Base-by-base conservation (phyloP, 75 land plant genomes). In the Adiantum capillusveneris region DNA sequence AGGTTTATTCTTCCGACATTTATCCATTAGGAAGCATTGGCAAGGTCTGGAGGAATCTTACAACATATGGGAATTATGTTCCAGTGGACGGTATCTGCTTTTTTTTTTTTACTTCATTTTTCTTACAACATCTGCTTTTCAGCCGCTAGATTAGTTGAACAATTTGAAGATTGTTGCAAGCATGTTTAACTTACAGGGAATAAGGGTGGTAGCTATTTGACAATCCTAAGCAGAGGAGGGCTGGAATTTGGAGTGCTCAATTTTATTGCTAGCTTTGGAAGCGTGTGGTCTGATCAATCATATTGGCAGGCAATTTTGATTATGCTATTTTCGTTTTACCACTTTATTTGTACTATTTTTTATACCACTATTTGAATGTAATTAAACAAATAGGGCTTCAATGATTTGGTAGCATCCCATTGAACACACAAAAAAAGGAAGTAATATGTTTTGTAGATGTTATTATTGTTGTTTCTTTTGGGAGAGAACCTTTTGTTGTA, bases 21-120 rank as follows among this genome's bases (percentile, higher is more conserved):
- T 46, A 46, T 46, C 49, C 49, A 46, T 46, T 46, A 20, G 49
- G 49, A 46, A 46, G 49, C 17, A 46, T 46, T 46, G 49, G 49
- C 49, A 46, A 46, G 5, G 49, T 46, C 6, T 46, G 49, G 49
- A 46, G 49, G 21, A 46, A 46, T 14, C 49, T 46, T 20, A 6
- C 5, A 46, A 46, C 17, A 46, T 46, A 46, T 46, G 49, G 12
- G 2, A 5, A 46, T 7, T 46, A 5, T 46, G 49, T 46, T n/a
- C 49, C 49, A 46, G 49, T 46, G 5, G n/a, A 17, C 5, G 49
- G 49, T 14, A 46, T n/a, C 12, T 46, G 49, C 13, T 9, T 13
- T 39, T 7, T n/a, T n/a, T n/a, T n/a, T n/a, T n/a, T n/a, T n/a
- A n/a, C n/a, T n/a, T n/a, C n/a, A n/a, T n/a, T n/a, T n/a, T n/a